These are phyloP conservation scores for Citrus reticulata DNA, from an alignment of 345 rosid species.

Conservation along the genomic window DNA sequence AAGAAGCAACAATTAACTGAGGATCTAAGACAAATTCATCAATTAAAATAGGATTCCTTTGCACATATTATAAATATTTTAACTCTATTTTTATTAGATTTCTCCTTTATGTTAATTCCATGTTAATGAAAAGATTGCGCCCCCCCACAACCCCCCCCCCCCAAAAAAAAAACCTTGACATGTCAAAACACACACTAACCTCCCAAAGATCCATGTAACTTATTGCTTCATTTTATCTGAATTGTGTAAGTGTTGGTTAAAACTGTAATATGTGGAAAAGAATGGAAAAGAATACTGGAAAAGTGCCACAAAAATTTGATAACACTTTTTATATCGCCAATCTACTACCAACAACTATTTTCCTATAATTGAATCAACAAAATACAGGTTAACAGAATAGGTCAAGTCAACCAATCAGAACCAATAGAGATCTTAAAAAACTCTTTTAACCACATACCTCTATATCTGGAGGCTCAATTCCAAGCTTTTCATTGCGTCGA, in stretches of 20 bases:
- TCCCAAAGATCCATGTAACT: background rate
- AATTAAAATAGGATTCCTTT: background rate
- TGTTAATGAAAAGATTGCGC: background rate
- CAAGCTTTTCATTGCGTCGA: conserved; percentile 64
- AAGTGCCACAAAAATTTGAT: background rate
- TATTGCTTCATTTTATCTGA: background rate
- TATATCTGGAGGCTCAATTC: conserved; percentile 56
- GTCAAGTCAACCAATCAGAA: background rate
- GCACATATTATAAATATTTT: background rate
- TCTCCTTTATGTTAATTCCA: background rate
- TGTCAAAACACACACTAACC: background rate
- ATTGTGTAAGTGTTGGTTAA: background rate
- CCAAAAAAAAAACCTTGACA: background rate
- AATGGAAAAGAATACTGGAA: background rate
- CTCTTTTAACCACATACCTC: conserved; percentile 38
- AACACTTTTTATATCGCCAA: background rate
- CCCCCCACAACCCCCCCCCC: background rate
- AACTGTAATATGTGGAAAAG: background rate
- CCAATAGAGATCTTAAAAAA: background rate
- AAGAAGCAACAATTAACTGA: background rate
- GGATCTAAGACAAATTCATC: background rate
- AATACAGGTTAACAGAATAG: background rate
- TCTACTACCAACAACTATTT: background rate
- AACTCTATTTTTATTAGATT: background rate
- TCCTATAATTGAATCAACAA: background rate